Evolutionary conservation across 2,329 filamentous ascomycete species (phyloP), one percentile per base, ranked within the genome.

Genomic region (Microthyrium microscopicum): DNA sequence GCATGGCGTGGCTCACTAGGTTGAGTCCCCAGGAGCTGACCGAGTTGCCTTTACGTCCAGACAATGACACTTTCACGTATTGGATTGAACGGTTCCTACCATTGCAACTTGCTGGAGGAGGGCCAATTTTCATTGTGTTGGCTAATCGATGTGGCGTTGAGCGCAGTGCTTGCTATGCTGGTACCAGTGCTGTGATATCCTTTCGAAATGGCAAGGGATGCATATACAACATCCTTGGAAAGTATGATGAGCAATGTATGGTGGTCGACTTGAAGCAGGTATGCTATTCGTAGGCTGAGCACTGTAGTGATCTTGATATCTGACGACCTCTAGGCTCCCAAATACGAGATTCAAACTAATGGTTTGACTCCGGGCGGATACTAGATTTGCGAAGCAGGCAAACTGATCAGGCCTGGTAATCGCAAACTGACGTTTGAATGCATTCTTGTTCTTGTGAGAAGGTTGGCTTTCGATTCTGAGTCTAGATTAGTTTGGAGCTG

Each of bases 1-100:
- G 68, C 4, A 85, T 85, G 80, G 78, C 81, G 0, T 87, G 79
- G 80, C 58, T 80, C 20, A 82, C 77, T 12, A 48, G 57, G 19
- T 49, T 70, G 17, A 2, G 59, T 50, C 35, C 70, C 61, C 39
- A 64, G 60, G 44, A 61, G 52, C 2, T 59, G 45, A 13, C 37
- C 38, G 5, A 72, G 58, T 47, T 70, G 46, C 38, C 60, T 43
- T 19, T 57, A 41, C 41, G 68, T 31, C 77, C 78, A 0, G 79
- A 85, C 41, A 64, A 79, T 54, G 70, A 80, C 17, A 83, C 78
- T 0, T 48, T 87, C 6, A 67, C 69, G 0, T 87, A 87, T 44
- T 87, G 80, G 81, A 58, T 82, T 0, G 66, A 70, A 13, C 65
- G 81, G 0, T 60, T 87, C 4, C 72, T 77, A 35, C 80, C 80